These are phyloP conservation scores for Musa itinerans DNA, from an alignment of 176 grass and related monocot species.

Conservation along the genomic window DNA sequence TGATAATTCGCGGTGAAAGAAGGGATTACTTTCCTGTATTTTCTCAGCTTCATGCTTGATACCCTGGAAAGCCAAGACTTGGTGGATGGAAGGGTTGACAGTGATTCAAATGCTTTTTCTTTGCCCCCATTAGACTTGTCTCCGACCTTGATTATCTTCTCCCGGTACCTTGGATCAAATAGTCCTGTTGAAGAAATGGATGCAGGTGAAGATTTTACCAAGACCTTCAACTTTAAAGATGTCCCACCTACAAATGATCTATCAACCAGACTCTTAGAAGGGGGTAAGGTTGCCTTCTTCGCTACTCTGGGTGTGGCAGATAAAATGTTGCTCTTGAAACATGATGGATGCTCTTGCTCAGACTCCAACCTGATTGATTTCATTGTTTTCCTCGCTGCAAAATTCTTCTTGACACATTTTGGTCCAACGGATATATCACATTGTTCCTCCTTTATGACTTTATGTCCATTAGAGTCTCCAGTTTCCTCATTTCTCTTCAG, in stretches of 20 bases:
- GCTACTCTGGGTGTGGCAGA: slow-evolving; percentile 24
- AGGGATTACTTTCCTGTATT: slow-evolving; percentile 22
- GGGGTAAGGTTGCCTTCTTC: slow-evolving; percentile 19
- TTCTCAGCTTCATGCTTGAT: slow-evolving; percentile 26
- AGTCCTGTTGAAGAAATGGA: slow-evolving; percentile 20
- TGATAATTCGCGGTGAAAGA: slow-evolving; percentile 25
- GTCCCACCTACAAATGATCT: slow-evolving; percentile 9
- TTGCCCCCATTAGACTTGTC: background rate
- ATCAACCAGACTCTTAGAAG: background rate
- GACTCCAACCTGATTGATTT: background rate
- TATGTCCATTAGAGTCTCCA: background rate
- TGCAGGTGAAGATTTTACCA: background rate
- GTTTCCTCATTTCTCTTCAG: background rate
- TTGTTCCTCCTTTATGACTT: background rate
- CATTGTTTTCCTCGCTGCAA: background rate
- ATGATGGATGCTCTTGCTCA: background rate
- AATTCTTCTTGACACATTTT: background rate
- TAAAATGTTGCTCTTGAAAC: background rate
- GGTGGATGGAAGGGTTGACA: slow-evolving; percentile 26
- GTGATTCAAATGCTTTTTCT: background rate
- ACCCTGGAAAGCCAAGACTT: slow-evolving; percentile 31
- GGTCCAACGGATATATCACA: background rate
- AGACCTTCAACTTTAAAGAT: slow-evolving; percentile 9
- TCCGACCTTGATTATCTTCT: slow-evolving; percentile 19
- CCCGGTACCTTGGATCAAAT: slow-evolving; percentile 23